A percentile compares a stretch with the other conserved stretches of the same genome.
These are phyloP conservation scores for Amanita phalloides DNA, from an alignment of 768 basidiomycete species.

Conservation along the genomic window DNA sequence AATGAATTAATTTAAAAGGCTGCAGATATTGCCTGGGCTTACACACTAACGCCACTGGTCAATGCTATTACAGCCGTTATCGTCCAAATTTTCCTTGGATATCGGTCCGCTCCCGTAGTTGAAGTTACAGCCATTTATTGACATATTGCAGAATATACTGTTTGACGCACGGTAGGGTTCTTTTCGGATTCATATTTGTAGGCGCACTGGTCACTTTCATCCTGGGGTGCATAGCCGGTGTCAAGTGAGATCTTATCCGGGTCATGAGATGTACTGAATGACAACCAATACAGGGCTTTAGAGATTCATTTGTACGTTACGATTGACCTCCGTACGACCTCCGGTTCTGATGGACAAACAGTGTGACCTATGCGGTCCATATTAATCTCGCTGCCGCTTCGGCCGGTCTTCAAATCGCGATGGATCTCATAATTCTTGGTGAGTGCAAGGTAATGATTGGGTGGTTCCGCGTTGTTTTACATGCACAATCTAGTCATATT, in stretches of 20 bases:
- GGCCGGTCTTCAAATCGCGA: too few relatives aligned
- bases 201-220: not conserved
- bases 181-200: not conserved
- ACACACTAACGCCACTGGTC: slow-evolving; percentile 4
- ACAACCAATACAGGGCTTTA: too few relatives aligned
- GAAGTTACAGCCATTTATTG: not conserved
- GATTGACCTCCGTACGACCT: too few relatives aligned
- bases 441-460: too few relatives aligned
- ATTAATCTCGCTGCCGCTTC: too few relatives aligned
- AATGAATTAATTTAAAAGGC: too few relatives aligned
- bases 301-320: too few relatives aligned
- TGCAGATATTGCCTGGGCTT: slow-evolving; percentile 6
- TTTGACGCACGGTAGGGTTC: not conserved
- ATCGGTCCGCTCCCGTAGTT: not conserved
- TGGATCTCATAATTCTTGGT: too few relatives aligned
- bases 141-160: not conserved
- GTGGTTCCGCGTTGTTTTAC: too few relatives aligned
- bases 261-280: not conserved
- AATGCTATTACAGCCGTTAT: slow-evolving; percentile 6
- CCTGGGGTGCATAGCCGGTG: not conserved
- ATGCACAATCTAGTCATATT: not conserved
- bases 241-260: not conserved
- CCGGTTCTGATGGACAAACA: too few relatives aligned
- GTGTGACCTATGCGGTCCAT: too few relatives aligned
- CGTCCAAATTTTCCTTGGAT: slow-evolving; percentile 4